Evolutionary conservation across 768 basidiomycete species (phyloP).

Genomic region (Podaxis sp.): DNA sequence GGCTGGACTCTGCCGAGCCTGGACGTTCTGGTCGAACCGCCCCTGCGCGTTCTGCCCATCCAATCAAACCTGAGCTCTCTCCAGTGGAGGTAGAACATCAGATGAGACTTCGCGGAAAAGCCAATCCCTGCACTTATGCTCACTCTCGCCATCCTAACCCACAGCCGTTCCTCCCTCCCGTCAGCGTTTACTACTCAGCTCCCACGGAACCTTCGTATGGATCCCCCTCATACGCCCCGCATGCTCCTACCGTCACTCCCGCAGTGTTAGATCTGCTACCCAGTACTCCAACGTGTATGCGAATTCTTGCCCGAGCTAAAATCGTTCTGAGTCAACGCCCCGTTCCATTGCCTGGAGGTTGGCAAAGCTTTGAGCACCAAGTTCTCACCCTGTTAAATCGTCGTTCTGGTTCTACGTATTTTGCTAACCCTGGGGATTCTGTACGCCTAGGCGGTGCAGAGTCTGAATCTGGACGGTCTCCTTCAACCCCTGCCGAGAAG

Average conservation of each 20-base stretch:
- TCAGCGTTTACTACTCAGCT: slow-evolving; percentile 24
- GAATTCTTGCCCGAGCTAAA: slow-evolving; percentile 22
- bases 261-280: slow-evolving; percentile 33
- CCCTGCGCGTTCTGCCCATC: not conserved
- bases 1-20: slow-evolving; percentile 43
- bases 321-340: slow-evolving; percentile 22
- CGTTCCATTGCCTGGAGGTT: slow-evolving; percentile 19
- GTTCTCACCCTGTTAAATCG: slow-evolving; percentile 1
- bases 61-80: slow-evolving; percentile 30
- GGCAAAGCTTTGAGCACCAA: slow-evolving; percentile 5
- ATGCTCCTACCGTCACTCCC: slow-evolving; percentile 25
- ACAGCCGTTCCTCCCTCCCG: slow-evolving; percentile 22
- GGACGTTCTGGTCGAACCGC: slow-evolving; percentile 1
- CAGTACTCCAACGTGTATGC: slow-evolving; percentile 19
- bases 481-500: not conserved
- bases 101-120: not conserved
- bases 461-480: not conserved
- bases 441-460: slow-evolving; percentile 9
- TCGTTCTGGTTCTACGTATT: slow-evolving; percentile 35
- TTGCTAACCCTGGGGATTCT: slow-evolving; percentile 41
- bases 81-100: slow-evolving; percentile 15
- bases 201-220: not conserved
- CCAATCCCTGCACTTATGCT: not conserved
- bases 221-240: slow-evolving; percentile 2
- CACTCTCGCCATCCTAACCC: slow-evolving; percentile 26